A percentile compares a stretch with the other conserved stretches of the same genome.
Evolutionary conservation across 352 stramenopile species (phyloP).

Genomic region (Phytophthora pinifolia): DNA sequence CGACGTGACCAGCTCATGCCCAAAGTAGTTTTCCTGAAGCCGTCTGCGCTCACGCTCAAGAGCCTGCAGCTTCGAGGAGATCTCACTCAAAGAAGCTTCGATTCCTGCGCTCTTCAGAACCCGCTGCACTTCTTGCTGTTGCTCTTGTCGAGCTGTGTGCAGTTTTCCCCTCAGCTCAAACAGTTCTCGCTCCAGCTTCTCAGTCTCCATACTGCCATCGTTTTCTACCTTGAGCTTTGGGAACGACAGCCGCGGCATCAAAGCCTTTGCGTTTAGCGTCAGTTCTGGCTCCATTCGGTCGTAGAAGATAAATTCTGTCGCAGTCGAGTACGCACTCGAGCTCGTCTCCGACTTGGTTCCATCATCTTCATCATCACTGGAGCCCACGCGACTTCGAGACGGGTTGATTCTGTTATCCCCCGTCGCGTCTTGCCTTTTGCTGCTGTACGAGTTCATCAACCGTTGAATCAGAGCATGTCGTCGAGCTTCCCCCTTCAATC

Average conservation of each 20-base stretch:
- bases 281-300: constrained; percentile 10
- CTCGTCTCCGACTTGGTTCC: constrained; percentile 31
- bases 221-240: constrained; percentile 1
- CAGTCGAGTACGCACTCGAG: constrained; percentile 42
- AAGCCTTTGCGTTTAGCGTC: constrained; percentile 1
- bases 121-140: constrained; percentile 13
- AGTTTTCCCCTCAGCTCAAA: constrained; percentile 35
- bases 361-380: constrained; percentile 17
- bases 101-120: constrained; percentile 31
- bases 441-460: constrained; percentile 27
- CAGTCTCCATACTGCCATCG: not conserved
- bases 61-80: constrained; percentile 26
- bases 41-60: constrained; percentile 38
- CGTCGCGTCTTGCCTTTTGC: not conserved
- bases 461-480: constrained; percentile 47
- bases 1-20: constrained; percentile 36
- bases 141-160: constrained; percentile 30
- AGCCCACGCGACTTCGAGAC: constrained; percentile 1
- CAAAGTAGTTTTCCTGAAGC: constrained; percentile 31
- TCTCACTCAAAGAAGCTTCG: constrained; percentile 10
- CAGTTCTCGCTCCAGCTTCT: constrained; percentile 29
- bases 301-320: constrained; percentile 49
- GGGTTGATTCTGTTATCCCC: not conserved
- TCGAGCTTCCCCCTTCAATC: constrained; percentile 44
- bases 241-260: constrained; percentile 16